Percentiles rank a stretch among this genome's conserved stretches.
These are phyloP conservation scores for Brassica cretica DNA, from an alignment of 345 rosid species.

Conservation along the genomic window DNA sequence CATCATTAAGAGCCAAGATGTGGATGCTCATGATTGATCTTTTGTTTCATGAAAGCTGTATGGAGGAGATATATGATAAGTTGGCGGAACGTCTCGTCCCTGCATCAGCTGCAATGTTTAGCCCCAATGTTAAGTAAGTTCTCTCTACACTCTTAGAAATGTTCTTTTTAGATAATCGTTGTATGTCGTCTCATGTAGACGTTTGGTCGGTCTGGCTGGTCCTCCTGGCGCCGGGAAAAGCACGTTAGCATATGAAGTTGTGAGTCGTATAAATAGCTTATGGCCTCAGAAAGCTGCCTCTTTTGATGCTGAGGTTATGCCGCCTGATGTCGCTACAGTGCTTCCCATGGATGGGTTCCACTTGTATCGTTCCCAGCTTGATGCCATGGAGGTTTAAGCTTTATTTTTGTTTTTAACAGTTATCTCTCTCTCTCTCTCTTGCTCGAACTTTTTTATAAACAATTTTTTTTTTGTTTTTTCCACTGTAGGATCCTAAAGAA, in stretches of 20 bases:
- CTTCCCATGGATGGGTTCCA: slow-evolving; percentile 98
- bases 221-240: slow-evolving; percentile 98
- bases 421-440: neutral
- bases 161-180: too few relatives aligned
- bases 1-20: neutral
- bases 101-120: slow-evolving; percentile 56
- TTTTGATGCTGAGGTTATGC: slow-evolving; percentile 65
- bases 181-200: slow-evolving; percentile 60
- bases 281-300: slow-evolving; percentile 72
- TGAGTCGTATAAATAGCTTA: slow-evolving; percentile 57
- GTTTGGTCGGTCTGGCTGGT: slow-evolving; percentile 83
- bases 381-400: slow-evolving; percentile 82
- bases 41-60: slow-evolving; percentile 47
- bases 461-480: neutral
- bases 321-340: slow-evolving; percentile 70
- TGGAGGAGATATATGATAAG: slow-evolving; percentile 80
- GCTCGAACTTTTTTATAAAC: slow-evolving; percentile 7
- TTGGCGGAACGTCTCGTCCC: slow-evolving; percentile 70
- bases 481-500: slow-evolving; percentile 76
- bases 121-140: slow-evolving; percentile 61
- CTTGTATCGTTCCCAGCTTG: slow-evolving; percentile 82
- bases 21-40: neutral
- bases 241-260: slow-evolving; percentile 78
- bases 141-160: neutral
- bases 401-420: neutral